A percentile compares a stretch with the other conserved stretches of the same genome.
These are phyloP conservation scores for Komagataella ulmi DNA, from an alignment of 805 yeast genomes.

Conservation along the genomic window DNA sequence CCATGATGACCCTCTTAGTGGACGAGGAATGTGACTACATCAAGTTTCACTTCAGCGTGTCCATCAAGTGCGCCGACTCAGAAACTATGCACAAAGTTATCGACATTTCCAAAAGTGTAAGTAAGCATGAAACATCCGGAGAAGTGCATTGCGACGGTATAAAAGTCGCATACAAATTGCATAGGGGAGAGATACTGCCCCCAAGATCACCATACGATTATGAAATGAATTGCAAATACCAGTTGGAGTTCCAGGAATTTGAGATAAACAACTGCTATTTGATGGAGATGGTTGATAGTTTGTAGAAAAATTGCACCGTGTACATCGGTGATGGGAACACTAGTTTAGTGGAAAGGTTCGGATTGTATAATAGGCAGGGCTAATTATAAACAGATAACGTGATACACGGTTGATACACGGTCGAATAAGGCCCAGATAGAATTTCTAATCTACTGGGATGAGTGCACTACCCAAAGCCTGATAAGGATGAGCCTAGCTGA, in stretches of 20 bases:
- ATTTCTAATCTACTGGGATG: not conserved
- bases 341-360: not conserved
- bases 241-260: conserved; percentile 9
- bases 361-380: not conserved
- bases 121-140: conserved; percentile 1
- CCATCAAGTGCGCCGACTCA: conserved; percentile 2
- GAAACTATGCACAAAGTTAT: not conserved
- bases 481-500: not conserved
- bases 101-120: not conserved
- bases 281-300: conserved; percentile 2
- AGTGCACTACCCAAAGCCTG: not conserved
- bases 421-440: not conserved
- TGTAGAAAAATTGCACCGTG: no score
- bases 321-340: not conserved
- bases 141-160: conserved; percentile 3
- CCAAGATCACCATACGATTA: conserved; percentile 15
- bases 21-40: conserved; percentile 13
- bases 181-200: conserved; percentile 11
- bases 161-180: conserved; percentile 6
- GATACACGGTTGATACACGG: not conserved
- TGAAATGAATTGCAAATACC: conserved; percentile 10
- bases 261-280: conserved; percentile 11
- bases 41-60: conserved; percentile 11
- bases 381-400: not conserved
- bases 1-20: conserved; percentile 6